Percentiles rank a stretch among this genome's conserved stretches.
phyloP scores from a whole-genome alignment of 257 asterid species.

The Euphrasia confusa region DNA sequence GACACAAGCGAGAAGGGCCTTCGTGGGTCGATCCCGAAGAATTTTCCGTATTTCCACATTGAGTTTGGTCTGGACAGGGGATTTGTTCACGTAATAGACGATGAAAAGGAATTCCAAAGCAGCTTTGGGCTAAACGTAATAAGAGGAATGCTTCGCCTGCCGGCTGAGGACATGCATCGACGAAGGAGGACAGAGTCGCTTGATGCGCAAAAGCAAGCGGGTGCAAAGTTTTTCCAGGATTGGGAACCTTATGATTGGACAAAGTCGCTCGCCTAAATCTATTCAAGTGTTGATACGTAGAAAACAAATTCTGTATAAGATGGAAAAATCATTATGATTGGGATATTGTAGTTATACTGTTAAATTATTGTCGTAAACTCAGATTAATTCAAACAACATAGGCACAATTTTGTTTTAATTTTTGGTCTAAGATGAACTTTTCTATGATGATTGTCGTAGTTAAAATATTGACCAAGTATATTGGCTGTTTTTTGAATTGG shows the following conservation, averaged over 20 bases:
- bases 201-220: constrained; percentile 68
- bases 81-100: constrained; percentile 91
- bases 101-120: constrained; percentile 66
- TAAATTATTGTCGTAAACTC: no score
- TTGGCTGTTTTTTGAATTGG: no score
- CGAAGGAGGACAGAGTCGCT: constrained; percentile 60
- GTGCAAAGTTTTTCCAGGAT: constrained; percentile 49
- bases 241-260: constrained; percentile 95
- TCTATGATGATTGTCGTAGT: no score
- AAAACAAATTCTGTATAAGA: no score
- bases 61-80: constrained; percentile 83
- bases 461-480: no score
- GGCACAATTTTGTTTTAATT: no score
- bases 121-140: constrained; percentile 76
- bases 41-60: constrained; percentile 91
- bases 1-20: constrained; percentile 88
- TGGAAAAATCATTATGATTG: no score
- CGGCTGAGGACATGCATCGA: constrained; percentile 90
- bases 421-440: no score
- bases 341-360: no score
- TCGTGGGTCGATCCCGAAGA: constrained; percentile 80
- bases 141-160: constrained; percentile 72
- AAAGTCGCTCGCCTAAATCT: constrained; percentile 35
- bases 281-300: background rate
- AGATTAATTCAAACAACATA: no score